phyloP scores from a whole-genome alignment of 371 early-diverging fungal genomes.

The Chytridiales sp. region DNA sequence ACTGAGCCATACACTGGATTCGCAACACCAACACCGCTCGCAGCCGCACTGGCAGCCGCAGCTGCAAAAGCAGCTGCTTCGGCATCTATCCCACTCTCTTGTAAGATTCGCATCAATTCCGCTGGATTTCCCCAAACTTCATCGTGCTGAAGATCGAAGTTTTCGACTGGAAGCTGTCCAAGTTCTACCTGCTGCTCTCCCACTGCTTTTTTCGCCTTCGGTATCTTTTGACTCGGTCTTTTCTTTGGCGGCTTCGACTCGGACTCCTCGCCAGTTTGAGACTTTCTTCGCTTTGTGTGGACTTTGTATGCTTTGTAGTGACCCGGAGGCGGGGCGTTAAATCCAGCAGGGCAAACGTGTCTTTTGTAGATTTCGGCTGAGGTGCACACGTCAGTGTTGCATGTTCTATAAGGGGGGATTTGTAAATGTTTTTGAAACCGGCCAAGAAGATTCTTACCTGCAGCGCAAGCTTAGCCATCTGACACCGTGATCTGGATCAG shows the following conservation, averaged over 20 bases:
- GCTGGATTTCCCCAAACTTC: background rate
- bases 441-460: conserved; percentile 13
- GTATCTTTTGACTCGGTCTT: too few species aligned
- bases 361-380: conserved; percentile 28
- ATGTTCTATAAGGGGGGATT: conserved; percentile 10
- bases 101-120: background rate
- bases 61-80: background rate
- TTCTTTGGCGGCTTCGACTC: too few species aligned
- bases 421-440: background rate
- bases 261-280: background rate
- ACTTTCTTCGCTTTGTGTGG: conserved; percentile 4
- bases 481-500: conserved; percentile 26
- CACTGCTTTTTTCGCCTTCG: background rate
- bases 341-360: conserved; percentile 31
- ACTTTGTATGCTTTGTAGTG: conserved; percentile 12
- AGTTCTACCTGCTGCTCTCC: background rate
- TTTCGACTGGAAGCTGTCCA: background rate
- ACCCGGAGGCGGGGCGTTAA: background rate
- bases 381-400: conserved; percentile 27
- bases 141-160: background rate
- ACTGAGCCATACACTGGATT: too few species aligned
- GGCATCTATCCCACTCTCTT: background rate
- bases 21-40: too few species aligned
- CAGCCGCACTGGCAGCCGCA: conserved; percentile 9
- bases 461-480: conserved; percentile 28